Evolutionary conservation across 768 basidiomycete species (phyloP).

Genomic region (Tricholoma furcatifolium): DNA sequence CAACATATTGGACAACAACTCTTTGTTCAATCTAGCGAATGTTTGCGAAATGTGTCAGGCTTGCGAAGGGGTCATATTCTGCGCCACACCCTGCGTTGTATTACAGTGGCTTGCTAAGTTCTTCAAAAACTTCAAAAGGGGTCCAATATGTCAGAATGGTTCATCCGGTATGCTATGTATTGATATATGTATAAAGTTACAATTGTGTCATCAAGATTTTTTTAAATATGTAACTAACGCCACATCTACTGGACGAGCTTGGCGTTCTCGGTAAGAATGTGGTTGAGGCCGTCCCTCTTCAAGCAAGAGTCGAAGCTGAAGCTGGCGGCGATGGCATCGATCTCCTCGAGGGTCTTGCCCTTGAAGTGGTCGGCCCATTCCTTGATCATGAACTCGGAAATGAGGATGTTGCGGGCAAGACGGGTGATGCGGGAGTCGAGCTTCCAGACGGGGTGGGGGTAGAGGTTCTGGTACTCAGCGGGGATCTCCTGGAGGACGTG

Average conservation of each 20-base stretch:
- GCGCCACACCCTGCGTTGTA: too few species aligned
- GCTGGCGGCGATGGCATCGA: slow-evolving; percentile 74
- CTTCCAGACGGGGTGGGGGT: slow-evolving; percentile 67
- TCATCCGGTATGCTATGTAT: background rate
- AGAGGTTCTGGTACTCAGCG: slow-evolving; percentile 48
- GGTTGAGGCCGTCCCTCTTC: slow-evolving; percentile 66
- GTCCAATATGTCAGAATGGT: background rate
- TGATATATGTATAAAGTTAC: background rate
- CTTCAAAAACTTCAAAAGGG: too few species aligned
- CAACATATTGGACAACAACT: too few species aligned
- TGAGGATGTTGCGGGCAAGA: slow-evolving; percentile 62
- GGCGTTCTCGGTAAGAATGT: slow-evolving; percentile 45
- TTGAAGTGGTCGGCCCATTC: slow-evolving; percentile 74
- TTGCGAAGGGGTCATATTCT: too few species aligned
- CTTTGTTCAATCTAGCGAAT: too few species aligned
- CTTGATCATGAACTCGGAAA: slow-evolving; percentile 68
- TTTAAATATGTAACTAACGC: too few species aligned
- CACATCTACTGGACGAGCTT: slow-evolving; percentile 20
- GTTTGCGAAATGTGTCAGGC: too few species aligned
- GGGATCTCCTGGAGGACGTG: slow-evolving; percentile 60
- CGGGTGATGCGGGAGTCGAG: slow-evolving; percentile 52
- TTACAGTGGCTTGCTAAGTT: too few species aligned
- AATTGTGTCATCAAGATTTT: too few species aligned
- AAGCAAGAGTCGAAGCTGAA: slow-evolving; percentile 71
- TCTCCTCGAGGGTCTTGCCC: slow-evolving; percentile 54